Percentiles rank a stretch among this genome's conserved stretches.
Evolutionary conservation across 306 rosid species (phyloP).

Genomic region (Pyrus betulifolia): DNA sequence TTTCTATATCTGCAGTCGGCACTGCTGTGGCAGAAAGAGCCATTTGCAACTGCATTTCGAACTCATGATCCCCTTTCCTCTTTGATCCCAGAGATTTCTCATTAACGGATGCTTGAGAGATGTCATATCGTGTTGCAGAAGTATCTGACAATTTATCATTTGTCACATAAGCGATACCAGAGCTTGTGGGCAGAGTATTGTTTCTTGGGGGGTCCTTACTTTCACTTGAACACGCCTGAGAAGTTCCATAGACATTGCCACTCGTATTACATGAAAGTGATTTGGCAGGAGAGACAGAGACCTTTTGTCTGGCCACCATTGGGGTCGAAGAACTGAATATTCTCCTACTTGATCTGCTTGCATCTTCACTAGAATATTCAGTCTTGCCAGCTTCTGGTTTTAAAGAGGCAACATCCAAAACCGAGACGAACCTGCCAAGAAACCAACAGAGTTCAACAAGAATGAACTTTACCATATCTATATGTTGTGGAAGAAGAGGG

Average conservation of each 20-base stretch:
- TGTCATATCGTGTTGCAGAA: constrained; percentile 29
- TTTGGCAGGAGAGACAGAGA: constrained; percentile 26
- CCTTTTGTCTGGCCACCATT: constrained; percentile 61
- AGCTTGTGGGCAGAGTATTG: constrained; percentile 20
- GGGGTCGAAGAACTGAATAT: constrained; percentile 59
- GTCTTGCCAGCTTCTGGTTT: constrained; percentile 56
- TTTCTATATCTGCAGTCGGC: constrained; percentile 26
- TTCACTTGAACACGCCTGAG: constrained; percentile 31
- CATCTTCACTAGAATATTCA: constrained; percentile 32
- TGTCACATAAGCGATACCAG: constrained; percentile 22
- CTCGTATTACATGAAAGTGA: constrained; percentile 28
- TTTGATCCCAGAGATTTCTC: constrained; percentile 38
- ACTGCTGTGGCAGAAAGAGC: constrained; percentile 69
- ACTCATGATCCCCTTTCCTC: constrained; percentile 91
- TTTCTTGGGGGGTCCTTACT: constrained; percentile 26
- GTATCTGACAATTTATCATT: constrained; percentile 19
- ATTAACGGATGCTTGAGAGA: constrained; percentile 18
- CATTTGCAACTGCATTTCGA: constrained; percentile 82
- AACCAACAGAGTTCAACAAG: background rate
- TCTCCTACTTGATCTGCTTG: constrained; percentile 42
- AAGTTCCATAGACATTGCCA: constrained; percentile 37
- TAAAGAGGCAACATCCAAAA: constrained; percentile 83
- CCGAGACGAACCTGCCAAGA: constrained; percentile 61
- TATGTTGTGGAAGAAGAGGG: background rate
- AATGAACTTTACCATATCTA: background rate